These are phyloP conservation scores for Nigrospora sphaerica DNA, from an alignment of 2,329 filamentous ascomycete species.

Conservation along the genomic window DNA sequence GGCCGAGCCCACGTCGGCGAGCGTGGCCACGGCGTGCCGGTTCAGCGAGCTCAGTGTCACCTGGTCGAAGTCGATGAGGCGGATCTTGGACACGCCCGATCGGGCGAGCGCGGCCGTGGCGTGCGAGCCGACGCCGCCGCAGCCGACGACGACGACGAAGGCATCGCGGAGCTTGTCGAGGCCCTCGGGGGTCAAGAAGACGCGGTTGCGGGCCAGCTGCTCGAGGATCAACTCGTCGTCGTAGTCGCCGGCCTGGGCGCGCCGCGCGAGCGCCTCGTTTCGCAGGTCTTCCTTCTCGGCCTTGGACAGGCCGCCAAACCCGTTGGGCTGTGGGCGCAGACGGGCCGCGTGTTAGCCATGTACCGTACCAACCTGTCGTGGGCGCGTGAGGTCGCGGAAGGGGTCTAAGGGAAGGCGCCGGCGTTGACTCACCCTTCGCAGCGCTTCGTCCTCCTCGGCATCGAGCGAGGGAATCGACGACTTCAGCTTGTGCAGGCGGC, in stretches of 20 bases:
- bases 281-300: slow-evolving; percentile 55
- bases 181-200: slow-evolving; percentile 64
- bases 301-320: slow-evolving; percentile 47
- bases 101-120: slow-evolving; percentile 78
- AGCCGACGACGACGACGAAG: slow-evolving; percentile 85
- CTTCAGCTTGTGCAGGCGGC: slow-evolving; percentile 50
- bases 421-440: slow-evolving; percentile 26
- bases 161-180: slow-evolving; percentile 71
- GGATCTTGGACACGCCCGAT: slow-evolving; percentile 80
- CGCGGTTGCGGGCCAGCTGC: slow-evolving; percentile 54
- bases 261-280: slow-evolving; percentile 49
- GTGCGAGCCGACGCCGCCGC: slow-evolving; percentile 92
- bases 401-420: neutral
- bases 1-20: slow-evolving; percentile 86
- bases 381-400: neutral
- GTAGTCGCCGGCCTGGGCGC: slow-evolving; percentile 57
- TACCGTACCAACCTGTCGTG: too few species aligned
- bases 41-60: slow-evolving; percentile 92
- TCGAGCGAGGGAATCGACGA: slow-evolving; percentile 44
- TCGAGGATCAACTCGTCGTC: slow-evolving; percentile 82
- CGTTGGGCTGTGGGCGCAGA: slow-evolving; percentile 45
- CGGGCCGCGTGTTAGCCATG: neutral
- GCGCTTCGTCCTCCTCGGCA: slow-evolving; percentile 19
- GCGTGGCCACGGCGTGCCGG: slow-evolving; percentile 88
- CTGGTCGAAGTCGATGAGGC: slow-evolving; percentile 95